A percentile compares a stretch with the other conserved stretches of the same genome.
These are phyloP conservation scores for Osmanthus fragrans DNA, from an alignment of 257 asterid species.

Conservation along the genomic window DNA sequence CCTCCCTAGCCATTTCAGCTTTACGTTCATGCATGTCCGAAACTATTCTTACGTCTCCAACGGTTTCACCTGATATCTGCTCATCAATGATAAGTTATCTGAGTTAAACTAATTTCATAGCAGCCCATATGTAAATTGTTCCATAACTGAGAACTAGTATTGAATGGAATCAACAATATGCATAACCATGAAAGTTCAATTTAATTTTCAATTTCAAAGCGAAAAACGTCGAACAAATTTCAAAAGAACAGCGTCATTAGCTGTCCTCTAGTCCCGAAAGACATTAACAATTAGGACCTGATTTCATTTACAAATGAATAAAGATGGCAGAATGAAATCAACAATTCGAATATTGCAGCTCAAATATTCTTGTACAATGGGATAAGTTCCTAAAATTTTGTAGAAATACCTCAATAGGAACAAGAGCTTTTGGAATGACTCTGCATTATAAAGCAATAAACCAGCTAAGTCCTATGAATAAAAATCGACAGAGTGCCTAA, in stretches of 20 bases:
- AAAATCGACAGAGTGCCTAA: background rate
- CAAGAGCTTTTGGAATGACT: constrained; percentile 92
- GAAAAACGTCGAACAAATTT: background rate
- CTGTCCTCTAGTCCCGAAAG: background rate
- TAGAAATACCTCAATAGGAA: constrained; percentile 83
- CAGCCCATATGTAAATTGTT: background rate
- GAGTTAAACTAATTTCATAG: constrained; percentile 1
- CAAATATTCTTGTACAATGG: no score
- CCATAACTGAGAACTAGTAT: background rate
- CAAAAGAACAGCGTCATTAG: background rate
- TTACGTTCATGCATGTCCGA: constrained; percentile 98
- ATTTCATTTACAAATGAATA: background rate
- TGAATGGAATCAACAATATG: background rate
- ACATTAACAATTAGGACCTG: background rate
- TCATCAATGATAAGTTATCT: constrained; percentile 9
- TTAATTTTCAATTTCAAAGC: background rate
- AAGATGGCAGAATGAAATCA: background rate
- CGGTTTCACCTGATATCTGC: constrained; percentile 95
- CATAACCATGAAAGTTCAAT: background rate
- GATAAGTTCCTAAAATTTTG: background rate
- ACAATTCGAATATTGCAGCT: no score
- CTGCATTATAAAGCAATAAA: constrained; percentile 57
- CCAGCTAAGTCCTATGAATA: background rate
- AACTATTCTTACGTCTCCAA: constrained; percentile 90
- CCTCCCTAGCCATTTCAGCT: constrained; percentile 89